Evolutionary conservation across 2,329 filamentous ascomycete species (phyloP).

Genomic region (Didymella glomerata): DNA sequence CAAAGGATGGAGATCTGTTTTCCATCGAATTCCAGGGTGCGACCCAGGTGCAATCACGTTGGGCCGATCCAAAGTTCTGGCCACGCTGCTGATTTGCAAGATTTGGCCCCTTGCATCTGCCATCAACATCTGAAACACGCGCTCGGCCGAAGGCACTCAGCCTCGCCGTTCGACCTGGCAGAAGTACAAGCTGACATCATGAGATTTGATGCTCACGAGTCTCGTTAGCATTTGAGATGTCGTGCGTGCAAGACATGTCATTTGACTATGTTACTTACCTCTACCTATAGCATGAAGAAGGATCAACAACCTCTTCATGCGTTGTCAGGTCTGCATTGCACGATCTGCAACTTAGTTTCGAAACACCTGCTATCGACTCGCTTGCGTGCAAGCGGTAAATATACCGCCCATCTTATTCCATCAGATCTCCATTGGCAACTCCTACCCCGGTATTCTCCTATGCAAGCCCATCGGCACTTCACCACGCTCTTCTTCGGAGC

Average conservation of each 20-base stretch:
- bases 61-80: constrained; percentile 20
- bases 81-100: constrained; percentile 11
- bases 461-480: background rate
- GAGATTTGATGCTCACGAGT: background rate
- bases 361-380: constrained; percentile 15
- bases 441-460: background rate
- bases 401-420: constrained; percentile 19
- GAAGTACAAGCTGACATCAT: constrained; percentile 10
- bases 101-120: constrained; percentile 14
- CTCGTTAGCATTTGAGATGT: background rate
- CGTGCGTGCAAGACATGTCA: background rate
- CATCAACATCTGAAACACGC: constrained; percentile 18
- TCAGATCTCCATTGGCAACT: constrained; percentile 11
- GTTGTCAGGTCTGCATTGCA: background rate
- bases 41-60: constrained; percentile 8
- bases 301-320: constrained; percentile 1
- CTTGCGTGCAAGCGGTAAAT: constrained; percentile 14
- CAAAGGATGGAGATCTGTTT: constrained; percentile 1
- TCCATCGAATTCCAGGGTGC: background rate
- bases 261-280: background rate
- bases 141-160: constrained; percentile 10
- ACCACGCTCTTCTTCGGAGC: background rate
- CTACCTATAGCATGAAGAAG: background rate
- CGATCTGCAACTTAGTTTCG: constrained; percentile 14
- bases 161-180: constrained; percentile 1